Evolutionary conservation across 352 stramenopile genomes (phyloP).

Genomic region (Phytophthora kernoviae): DNA sequence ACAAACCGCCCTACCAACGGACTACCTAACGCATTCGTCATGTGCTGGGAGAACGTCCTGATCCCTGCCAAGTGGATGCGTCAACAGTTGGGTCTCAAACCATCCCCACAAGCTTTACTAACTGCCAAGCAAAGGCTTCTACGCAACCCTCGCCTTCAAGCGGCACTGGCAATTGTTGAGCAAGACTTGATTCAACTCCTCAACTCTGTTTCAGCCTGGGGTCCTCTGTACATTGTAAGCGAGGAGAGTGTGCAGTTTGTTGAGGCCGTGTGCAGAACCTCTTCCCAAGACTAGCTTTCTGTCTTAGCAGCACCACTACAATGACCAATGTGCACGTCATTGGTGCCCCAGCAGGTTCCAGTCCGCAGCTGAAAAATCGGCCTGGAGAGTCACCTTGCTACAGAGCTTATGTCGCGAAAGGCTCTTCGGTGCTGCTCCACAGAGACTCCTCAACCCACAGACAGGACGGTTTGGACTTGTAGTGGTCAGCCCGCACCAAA

Average conservation of each 20-base stretch:
- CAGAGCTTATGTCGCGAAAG: slow-evolving; percentile 64
- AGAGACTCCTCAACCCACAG: slow-evolving; percentile 42
- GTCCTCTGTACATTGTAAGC: slow-evolving; percentile 70
- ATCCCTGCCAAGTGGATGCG: slow-evolving; percentile 67
- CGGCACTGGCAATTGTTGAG: slow-evolving; percentile 61
- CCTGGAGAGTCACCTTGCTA: slow-evolving; percentile 57
- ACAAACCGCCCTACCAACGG: slow-evolving; percentile 21
- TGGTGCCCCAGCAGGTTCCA: slow-evolving; percentile 61
- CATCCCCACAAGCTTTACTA: slow-evolving; percentile 42
- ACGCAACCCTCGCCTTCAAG: slow-evolving; percentile 47
- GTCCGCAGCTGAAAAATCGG: slow-evolving; percentile 51
- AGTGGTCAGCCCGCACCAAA: slow-evolving; percentile 62
- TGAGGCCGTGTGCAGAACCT: slow-evolving; percentile 61
- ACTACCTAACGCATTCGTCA: slow-evolving; percentile 61
- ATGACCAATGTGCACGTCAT: slow-evolving; percentile 70
- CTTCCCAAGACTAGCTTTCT: slow-evolving; percentile 69
- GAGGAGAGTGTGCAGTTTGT: slow-evolving; percentile 68
- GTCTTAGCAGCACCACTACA: slow-evolving; percentile 46
- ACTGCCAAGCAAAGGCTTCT: slow-evolving; percentile 56
- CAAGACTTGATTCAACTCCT: slow-evolving; percentile 60
- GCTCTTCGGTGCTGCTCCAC: slow-evolving; percentile 50
- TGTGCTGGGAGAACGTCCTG: slow-evolving; percentile 77
- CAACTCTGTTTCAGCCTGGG: slow-evolving; percentile 47
- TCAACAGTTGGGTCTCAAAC: slow-evolving; percentile 52
- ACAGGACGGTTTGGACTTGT: slow-evolving; percentile 62